Evolutionary conservation across 2,329 filamentous ascomycete genomes (phyloP).

Genomic region (Gliomastix tumulicola): DNA sequence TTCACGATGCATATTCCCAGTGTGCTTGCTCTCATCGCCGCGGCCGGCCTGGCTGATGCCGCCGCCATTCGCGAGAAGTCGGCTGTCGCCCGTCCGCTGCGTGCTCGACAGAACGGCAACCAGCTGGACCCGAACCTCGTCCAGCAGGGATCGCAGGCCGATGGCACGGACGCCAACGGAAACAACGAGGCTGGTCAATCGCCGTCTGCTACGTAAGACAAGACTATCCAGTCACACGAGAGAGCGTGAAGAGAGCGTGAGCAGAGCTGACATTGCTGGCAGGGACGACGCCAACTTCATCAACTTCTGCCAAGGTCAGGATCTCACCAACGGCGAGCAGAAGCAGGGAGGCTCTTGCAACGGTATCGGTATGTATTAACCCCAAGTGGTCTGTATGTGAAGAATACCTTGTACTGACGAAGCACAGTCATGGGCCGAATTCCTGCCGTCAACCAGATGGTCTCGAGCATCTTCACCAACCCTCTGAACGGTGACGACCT

Average conservation of each 20-base stretch:
- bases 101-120: too few relatives aligned
- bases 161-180: constrained; percentile 33
- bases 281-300: constrained; percentile 56
- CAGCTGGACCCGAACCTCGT: constrained; percentile 32
- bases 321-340: constrained; percentile 55
- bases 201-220: constrained; percentile 35
- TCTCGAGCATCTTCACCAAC: constrained; percentile 46
- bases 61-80: too few relatives aligned
- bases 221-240: constrained; percentile 12
- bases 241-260: constrained; percentile 31
- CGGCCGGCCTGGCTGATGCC: too few relatives aligned
- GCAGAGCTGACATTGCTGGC: too few relatives aligned
- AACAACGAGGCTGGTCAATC: constrained; percentile 37
- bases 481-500: constrained; percentile 45
- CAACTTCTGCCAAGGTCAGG: constrained; percentile 51
- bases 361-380: constrained; percentile 43
- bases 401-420: neutral
- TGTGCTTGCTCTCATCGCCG: too few relatives aligned
- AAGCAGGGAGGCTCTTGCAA: constrained; percentile 55
- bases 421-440: constrained; percentile 51
- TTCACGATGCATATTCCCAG: too few relatives aligned
- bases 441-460: constrained; percentile 46
- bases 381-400: too few relatives aligned
- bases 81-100: too few relatives aligned
- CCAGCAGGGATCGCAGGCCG: constrained; percentile 35